phyloP scores from a whole-genome alignment of 306 rosid genomes.

The Trichosanthes cucumerina region DNA sequence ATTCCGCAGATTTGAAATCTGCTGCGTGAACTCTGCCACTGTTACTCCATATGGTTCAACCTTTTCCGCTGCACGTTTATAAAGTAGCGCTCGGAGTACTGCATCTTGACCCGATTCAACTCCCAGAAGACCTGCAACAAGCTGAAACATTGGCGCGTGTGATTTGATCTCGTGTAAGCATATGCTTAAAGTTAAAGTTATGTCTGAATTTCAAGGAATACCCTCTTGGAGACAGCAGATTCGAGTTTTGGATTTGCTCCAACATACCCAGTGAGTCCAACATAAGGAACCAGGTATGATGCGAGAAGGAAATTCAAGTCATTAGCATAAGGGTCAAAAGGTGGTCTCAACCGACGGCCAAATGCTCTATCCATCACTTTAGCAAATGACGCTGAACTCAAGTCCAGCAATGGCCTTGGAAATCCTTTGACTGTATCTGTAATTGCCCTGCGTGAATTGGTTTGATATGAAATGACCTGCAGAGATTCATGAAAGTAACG shows the following conservation, averaged over 20 bases:
- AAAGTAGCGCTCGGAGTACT: constrained; percentile 46
- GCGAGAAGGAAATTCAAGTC: constrained; percentile 55
- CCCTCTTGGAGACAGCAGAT: constrained; percentile 27
- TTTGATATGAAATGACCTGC: background rate
- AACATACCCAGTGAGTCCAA: constrained; percentile 84
- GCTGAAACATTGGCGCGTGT: constrained; percentile 19
- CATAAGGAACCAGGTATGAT: constrained; percentile 60
- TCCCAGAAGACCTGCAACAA: constrained; percentile 67
- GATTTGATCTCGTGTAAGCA: background rate
- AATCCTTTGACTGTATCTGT: constrained; percentile 39
- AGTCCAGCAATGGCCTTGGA: constrained; percentile 64
- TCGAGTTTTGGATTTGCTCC: constrained; percentile 48
- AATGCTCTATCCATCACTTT: constrained; percentile 37
- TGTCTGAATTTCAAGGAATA: constrained; percentile 15
- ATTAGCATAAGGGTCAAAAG: constrained; percentile 62
- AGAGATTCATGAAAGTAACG: background rate
- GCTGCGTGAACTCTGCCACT: constrained; percentile 54
- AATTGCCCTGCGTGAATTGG: constrained; percentile 42
- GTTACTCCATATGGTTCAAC: constrained; percentile 42
- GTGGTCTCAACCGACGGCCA: constrained; percentile 36
- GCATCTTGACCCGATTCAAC: constrained; percentile 83
- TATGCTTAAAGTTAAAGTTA: background rate
- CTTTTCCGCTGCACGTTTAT: background rate
- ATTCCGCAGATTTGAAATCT: constrained; percentile 46
- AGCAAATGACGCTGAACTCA: constrained; percentile 42